Percentiles rank a stretch among this genome's conserved stretches.
Conservation (phyloP, 805 yeast species). For the Jamesozyma gamospora region DNA sequence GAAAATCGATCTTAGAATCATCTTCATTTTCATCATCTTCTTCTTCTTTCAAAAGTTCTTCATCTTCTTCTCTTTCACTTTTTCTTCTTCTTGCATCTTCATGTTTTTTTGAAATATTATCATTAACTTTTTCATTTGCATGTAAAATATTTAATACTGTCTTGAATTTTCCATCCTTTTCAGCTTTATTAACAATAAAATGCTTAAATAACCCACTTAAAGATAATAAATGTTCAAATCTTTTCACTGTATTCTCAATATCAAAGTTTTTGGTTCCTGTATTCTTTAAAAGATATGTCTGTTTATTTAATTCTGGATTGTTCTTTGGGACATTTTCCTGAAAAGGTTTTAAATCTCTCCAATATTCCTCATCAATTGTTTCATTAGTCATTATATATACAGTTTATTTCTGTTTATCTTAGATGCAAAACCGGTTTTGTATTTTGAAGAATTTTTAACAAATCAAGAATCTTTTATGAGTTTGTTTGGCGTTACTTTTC, state of each 20-base stretch:
- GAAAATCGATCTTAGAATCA: slow-evolving; percentile 17
- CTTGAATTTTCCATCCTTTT: slow-evolving; percentile 47
- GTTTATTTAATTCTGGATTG: slow-evolving; percentile 16
- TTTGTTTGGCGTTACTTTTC: no score
- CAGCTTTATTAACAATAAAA: slow-evolving; percentile 56
- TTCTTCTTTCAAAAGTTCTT: slow-evolving; percentile 54
- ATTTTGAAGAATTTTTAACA: no score
- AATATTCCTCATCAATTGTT: neutral
- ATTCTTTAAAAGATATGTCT: slow-evolving; percentile 21
- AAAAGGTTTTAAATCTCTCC: slow-evolving; percentile 5
- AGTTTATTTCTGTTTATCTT: no score
- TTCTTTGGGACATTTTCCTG: slow-evolving; percentile 6
- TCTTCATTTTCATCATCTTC: slow-evolving; percentile 22
- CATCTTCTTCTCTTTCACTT: slow-evolving; percentile 73
- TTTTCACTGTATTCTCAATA: slow-evolving; percentile 49
- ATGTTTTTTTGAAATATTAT: slow-evolving; percentile 3
- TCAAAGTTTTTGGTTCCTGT: slow-evolving; percentile 32
- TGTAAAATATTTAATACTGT: slow-evolving; percentile 38
- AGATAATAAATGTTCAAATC: slow-evolving; percentile 58
- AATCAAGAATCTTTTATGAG: no score
- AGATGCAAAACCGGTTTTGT: no score
- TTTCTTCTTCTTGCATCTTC: slow-evolving; percentile 44
- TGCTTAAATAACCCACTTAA: slow-evolving; percentile 58
- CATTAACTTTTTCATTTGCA: slow-evolving; percentile 10
- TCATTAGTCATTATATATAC: neutral